These are phyloP conservation scores for Syzygium jambos DNA, from an alignment of 345 rosid species.

Conservation along the genomic window DNA sequence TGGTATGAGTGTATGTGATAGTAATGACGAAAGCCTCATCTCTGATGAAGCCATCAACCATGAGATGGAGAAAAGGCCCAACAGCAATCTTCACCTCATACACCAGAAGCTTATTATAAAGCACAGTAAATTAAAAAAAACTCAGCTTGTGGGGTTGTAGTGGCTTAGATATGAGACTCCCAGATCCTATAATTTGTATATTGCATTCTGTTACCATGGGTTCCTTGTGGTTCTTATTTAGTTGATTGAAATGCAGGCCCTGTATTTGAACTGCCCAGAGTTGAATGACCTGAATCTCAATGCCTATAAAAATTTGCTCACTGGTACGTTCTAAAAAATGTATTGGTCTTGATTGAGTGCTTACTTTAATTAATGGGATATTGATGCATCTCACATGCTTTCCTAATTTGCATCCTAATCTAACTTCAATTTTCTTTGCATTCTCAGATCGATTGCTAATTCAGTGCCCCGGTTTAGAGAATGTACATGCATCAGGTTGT, in stretches of 20 bases:
- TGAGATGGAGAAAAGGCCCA: constrained; percentile 35
- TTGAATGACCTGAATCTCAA: constrained; percentile 81
- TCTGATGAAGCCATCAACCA: constrained; percentile 22
- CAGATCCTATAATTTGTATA: not conserved
- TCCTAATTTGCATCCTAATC: not conserved
- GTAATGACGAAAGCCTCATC: constrained; percentile 26
- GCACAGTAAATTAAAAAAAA: constrained; percentile 62
- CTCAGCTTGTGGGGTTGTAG: constrained; percentile 99
- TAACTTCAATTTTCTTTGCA: not conserved
- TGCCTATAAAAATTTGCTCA: constrained; percentile 64
- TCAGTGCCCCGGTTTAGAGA: constrained; percentile 75
- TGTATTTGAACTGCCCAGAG: constrained; percentile 81
- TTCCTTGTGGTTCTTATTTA: constrained; percentile 10
- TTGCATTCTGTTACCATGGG: not conserved
- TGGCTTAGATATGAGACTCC: constrained; percentile 75
- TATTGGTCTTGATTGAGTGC: not conserved
- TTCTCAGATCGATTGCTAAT: constrained; percentile 60
- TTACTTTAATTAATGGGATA: not conserved
- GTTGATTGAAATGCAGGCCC: constrained; percentile 51
- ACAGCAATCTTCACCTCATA: constrained; percentile 42
- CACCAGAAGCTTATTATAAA: constrained; percentile 89
- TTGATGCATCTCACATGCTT: not conserved
- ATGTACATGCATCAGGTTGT: constrained; percentile 81
- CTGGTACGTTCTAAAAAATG: constrained; percentile 28
- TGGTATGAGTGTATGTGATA: constrained; percentile 87